Conservation (phyloP, 176 grass and related monocot genomes). For the Carex scoparia region DNA sequence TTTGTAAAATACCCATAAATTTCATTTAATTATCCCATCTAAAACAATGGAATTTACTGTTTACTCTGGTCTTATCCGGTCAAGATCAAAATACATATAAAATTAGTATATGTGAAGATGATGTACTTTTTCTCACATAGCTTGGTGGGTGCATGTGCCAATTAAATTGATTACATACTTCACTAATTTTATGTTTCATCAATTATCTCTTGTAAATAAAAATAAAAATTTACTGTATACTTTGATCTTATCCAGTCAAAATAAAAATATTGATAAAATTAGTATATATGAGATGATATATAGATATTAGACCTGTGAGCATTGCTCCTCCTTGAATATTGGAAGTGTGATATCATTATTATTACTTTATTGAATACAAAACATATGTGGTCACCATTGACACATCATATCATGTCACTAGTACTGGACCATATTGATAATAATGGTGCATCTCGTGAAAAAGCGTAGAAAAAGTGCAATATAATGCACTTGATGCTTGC, state of each 20-base stretch:
- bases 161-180: neutral
- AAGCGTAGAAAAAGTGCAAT: neutral
- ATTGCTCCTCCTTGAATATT: conserved; percentile 21
- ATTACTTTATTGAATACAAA: conserved; percentile 2
- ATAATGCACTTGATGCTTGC: neutral
- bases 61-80: neutral
- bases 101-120: neutral
- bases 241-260: neutral
- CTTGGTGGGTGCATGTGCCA: conserved; percentile 15
- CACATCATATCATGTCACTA: neutral
- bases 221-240: neutral
- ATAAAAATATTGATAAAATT: neutral
- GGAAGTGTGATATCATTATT: conserved; percentile 4
- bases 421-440: neutral
- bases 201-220: neutral
- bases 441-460: conserved; percentile 18
- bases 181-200: neutral
- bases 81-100: neutral
- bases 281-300: neutral
- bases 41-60: neutral
- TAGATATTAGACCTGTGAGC: neutral
- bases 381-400: neutral
- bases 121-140: neutral
- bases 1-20: neutral
- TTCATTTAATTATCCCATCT: neutral